Evolutionary conservation across 148 eudicot genomes (phyloP).

Genomic region (Salicornia ramosissima): DNA sequence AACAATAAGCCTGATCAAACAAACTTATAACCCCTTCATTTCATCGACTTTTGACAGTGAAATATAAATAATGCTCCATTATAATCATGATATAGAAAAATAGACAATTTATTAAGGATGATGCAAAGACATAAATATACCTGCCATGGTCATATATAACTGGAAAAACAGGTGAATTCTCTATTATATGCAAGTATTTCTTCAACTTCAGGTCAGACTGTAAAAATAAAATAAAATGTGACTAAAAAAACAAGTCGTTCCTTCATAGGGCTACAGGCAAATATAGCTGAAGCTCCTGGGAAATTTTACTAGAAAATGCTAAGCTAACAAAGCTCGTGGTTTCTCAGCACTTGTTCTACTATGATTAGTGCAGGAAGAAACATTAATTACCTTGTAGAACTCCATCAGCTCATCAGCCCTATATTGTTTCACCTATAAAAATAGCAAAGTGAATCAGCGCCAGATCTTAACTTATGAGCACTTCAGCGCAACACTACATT

Average conservation of each 20-base stretch:
- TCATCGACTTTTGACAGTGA: neutral
- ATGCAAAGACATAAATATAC: slow-evolving; percentile 34
- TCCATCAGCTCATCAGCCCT: slow-evolving; percentile 92
- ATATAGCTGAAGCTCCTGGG: neutral
- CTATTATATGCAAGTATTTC: slow-evolving; percentile 91
- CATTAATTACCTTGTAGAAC: slow-evolving; percentile 64
- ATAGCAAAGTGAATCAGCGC: neutral
- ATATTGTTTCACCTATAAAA: slow-evolving; percentile 55
- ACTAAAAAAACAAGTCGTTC: neutral
- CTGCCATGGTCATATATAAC: slow-evolving; percentile 77
- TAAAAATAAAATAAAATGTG: slow-evolving; percentile 8
- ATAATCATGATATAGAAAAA: neutral
- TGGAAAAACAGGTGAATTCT: slow-evolving; percentile 78
- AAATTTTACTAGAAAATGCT: neutral
- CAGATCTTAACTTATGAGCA: slow-evolving; percentile 1
- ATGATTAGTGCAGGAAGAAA: neutral
- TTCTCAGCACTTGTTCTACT: neutral
- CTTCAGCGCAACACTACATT: neutral
- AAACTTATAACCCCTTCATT: no score
- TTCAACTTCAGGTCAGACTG: slow-evolving; percentile 97
- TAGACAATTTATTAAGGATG: neutral
- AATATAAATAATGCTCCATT: neutral
- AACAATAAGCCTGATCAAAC: neutral
- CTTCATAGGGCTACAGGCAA: neutral
- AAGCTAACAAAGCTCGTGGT: neutral